Evolutionary conservation across 371 early-diverging fungal species (phyloP), one percentile per base, ranked within the genome.

Genomic region (Batkoa obscura): DNA sequence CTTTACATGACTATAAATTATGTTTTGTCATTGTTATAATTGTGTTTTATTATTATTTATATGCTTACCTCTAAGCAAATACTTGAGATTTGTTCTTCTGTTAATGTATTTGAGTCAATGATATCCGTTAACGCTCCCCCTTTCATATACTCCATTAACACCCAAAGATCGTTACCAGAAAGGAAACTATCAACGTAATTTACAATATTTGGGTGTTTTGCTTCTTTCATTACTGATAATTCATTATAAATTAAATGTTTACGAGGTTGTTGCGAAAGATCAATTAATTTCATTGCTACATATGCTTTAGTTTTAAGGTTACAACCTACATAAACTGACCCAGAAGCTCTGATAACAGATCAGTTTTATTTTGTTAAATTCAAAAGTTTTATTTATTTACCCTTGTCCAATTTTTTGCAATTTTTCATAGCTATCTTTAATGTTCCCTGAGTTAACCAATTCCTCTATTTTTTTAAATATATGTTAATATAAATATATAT

Each of bases 111-210:
- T 70, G 84, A 82, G 59, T 94, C 94, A 66, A 97, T 92, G 30
- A 94, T 84, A 64, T 97, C 96, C 4, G 94, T 97, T 67, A 97
- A 68, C 8, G 94, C 81, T 36, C 98, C 98, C 34, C 94, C 96
- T 66, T 94, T 94, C 96, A 97, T 97, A 70, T 83, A 91, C 70
- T 97, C 98, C 92, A 97, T 92, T 31, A 97, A 83, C 4, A 97
- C 93, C 98, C 98, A 97, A 52, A 97, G 70, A 37, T 94, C 94
- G 43, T 73, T 68, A 50, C 69, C 72, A 47, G 89, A 76, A 59
- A 96, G 67, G 73, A 83, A 96, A 2, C 85, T 72, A 67, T 94
- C 94, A 35, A 91, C 70, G 65, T 79, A 94, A 68, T 90, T 90
- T 63, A 95, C 91, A 71, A 95, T 90, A 68, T 94, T 95, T 47